These are phyloP conservation scores for Ceratobasidium sp. DNA, from an alignment of 1,284 basidiomycete species.

Conservation along the genomic window DNA sequence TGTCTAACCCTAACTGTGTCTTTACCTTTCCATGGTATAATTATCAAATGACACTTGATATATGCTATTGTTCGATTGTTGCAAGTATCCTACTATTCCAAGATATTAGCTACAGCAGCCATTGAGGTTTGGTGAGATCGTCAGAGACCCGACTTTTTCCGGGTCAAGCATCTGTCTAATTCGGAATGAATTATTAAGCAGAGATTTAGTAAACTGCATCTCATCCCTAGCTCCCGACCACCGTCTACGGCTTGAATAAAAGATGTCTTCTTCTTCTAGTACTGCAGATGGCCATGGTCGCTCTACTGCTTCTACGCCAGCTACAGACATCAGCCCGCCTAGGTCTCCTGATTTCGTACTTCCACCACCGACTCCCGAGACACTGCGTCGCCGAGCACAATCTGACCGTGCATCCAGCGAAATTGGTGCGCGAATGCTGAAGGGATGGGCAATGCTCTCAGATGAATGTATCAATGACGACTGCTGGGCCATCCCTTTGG, in stretches of 20 bases:
- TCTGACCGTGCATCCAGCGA: conserved; percentile 80
- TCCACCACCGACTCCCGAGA: conserved; percentile 56
- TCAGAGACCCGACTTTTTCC: conserved; percentile 15
- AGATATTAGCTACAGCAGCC: no score
- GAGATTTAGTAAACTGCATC: neutral
- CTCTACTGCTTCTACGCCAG: conserved; percentile 35
- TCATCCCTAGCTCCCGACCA: neutral
- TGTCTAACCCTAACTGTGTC: neutral
- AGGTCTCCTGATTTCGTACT: conserved; percentile 42
- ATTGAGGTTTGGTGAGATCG: no score
- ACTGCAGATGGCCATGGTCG: conserved; percentile 23
- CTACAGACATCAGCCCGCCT: conserved; percentile 38
- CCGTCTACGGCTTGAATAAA: neutral
- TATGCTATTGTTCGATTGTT: no score
- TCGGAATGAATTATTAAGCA: neutral
- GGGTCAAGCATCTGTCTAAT: neutral
- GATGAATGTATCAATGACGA: conserved; percentile 74
- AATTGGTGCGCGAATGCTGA: conserved; percentile 77
- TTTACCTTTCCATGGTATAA: no score
- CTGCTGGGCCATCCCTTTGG: conserved; percentile 49
- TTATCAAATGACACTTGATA: no score
- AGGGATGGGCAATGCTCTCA: conserved; percentile 85
- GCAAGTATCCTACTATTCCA: no score
- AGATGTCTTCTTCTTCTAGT: conserved; percentile 38
- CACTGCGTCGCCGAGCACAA: conserved; percentile 73